These are phyloP conservation scores for Metschnikowia matae DNA, from an alignment of 805 yeast species.

Conservation along the genomic window DNA sequence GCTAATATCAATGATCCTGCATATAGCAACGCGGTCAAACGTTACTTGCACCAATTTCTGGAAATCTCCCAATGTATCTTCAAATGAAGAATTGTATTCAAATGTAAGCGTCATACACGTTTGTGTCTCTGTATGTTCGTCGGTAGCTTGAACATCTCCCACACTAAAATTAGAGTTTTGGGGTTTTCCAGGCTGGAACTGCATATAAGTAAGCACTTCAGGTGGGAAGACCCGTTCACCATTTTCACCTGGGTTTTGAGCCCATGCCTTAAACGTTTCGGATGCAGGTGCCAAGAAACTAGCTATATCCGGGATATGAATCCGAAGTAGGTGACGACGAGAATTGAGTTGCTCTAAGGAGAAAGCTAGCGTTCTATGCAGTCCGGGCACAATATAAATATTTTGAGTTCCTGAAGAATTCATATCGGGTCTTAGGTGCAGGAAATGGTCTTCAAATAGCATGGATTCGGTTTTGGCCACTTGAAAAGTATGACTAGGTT, in stretches of 20 bases:
- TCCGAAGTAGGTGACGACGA: slow-evolving; percentile 30
- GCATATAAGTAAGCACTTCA: background rate
- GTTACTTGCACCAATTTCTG: slow-evolving; percentile 22
- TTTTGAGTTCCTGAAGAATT: slow-evolving; percentile 26
- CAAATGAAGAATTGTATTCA: slow-evolving; percentile 30
- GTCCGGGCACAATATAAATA: slow-evolving; percentile 30
- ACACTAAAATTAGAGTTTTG: background rate
- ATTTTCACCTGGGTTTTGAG: slow-evolving; percentile 6
- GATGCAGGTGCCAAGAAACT: slow-evolving; percentile 30
- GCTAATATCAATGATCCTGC: slow-evolving; percentile 22
- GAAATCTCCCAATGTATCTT: slow-evolving; percentile 28
- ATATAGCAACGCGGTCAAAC: slow-evolving; percentile 25
- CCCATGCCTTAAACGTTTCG: slow-evolving; percentile 10
- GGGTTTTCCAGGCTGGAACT: background rate
- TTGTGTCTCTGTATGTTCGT: background rate
- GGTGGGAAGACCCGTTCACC: background rate
- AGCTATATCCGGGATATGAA: slow-evolving; percentile 43
- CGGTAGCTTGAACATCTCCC: too few species aligned
- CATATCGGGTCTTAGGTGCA: slow-evolving; percentile 26
- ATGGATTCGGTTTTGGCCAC: slow-evolving; percentile 3
- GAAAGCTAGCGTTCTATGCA: slow-evolving; percentile 20
- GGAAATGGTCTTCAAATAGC: slow-evolving; percentile 23
- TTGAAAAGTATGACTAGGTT: slow-evolving; percentile 5
- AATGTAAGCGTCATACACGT: slow-evolving; percentile 37
- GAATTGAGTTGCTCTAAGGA: slow-evolving; percentile 37